Evolutionary conservation across 2,329 filamentous ascomycete genomes (phyloP).

Genomic region (Orbilia javanica): DNA sequence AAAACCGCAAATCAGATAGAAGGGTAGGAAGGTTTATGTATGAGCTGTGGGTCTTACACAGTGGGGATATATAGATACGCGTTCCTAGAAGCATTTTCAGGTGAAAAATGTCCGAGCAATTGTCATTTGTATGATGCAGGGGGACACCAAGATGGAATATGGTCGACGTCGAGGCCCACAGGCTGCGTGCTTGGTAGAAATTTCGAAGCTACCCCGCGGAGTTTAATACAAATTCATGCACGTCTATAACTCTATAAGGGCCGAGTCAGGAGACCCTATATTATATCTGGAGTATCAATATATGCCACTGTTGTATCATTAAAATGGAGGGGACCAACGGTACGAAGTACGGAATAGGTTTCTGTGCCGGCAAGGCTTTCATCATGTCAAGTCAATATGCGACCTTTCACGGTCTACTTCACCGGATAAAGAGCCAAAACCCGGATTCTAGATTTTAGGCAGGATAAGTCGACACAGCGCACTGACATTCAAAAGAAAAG

Average conservation of each 20-base stretch:
- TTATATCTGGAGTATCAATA: slow-evolving; percentile 9
- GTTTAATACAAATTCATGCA: slow-evolving; percentile 12
- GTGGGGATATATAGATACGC: slow-evolving; percentile 10
- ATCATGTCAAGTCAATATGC: not conserved
- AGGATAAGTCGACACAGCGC: slow-evolving; percentile 28
- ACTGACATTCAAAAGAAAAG: slow-evolving; percentile 40
- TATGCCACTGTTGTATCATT: not conserved
- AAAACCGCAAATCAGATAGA: slow-evolving; percentile 16
- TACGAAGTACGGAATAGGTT: slow-evolving; percentile 3
- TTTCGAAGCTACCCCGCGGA: not conserved
- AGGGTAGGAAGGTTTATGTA: slow-evolving; percentile 7
- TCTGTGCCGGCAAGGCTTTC: not conserved
- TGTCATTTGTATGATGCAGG: slow-evolving; percentile 33
- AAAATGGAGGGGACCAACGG: not conserved
- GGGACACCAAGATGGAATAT: slow-evolving; percentile 1
- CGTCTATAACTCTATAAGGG: slow-evolving; percentile 30
- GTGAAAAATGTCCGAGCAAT: slow-evolving; percentile 22
- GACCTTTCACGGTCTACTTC: too few species aligned
- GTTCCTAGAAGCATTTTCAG: slow-evolving; percentile 7
- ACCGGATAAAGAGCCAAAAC: slow-evolving; percentile 25
- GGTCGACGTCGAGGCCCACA: slow-evolving; percentile 24
- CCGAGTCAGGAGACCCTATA: slow-evolving; percentile 35
- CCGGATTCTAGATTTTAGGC: slow-evolving; percentile 18
- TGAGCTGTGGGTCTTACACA: slow-evolving; percentile 12
- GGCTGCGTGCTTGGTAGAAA: not conserved